Conservation (phyloP, 2,329 filamentous ascomycete genomes). For the Orbilia javanica region DNA sequence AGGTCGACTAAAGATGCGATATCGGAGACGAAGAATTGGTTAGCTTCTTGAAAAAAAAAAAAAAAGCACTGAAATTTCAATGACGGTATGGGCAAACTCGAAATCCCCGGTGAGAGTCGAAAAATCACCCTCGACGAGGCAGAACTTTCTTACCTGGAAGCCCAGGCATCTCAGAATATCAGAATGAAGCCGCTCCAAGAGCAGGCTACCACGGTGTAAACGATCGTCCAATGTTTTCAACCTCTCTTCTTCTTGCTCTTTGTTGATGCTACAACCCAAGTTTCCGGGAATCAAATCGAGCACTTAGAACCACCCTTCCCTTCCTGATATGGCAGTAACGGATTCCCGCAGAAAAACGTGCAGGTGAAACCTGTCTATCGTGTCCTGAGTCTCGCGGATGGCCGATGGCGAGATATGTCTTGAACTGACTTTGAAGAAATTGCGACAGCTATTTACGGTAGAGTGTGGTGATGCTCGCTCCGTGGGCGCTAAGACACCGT, state of each 20-base stretch:
- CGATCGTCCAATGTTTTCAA: constrained; percentile 48
- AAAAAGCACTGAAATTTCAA: constrained; percentile 22
- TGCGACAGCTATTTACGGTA: constrained; percentile 53
- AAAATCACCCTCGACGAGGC: neutral
- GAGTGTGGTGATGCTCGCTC: constrained; percentile 29
- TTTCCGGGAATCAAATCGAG: constrained; percentile 35
- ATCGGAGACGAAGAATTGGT: constrained; percentile 69
- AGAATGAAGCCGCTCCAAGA: constrained; percentile 45
- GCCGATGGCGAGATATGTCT: constrained; percentile 36
- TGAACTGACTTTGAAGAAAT: constrained; percentile 33
- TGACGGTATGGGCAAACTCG: neutral
- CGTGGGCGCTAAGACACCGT: constrained; percentile 41
- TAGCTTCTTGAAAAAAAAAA: too few relatives aligned
- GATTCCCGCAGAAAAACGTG: constrained; percentile 30
- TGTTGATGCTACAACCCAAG: constrained; percentile 41
- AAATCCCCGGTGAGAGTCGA: neutral
- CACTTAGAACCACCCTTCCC: constrained; percentile 19
- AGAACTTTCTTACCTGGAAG: constrained; percentile 66
- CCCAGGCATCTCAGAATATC: constrained; percentile 65
- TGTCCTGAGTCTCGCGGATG: constrained; percentile 39
- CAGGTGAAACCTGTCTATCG: constrained; percentile 18
- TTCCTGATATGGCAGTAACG: constrained; percentile 35
- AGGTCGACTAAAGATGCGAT: constrained; percentile 77
- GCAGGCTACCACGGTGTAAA: constrained; percentile 41
- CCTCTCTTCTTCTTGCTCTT: neutral